Evolutionary conservation across 2,329 filamentous ascomycete species (phyloP), one percentile per base, ranked within the genome.

Genomic region (Lasiodiplodia theobromae): DNA sequence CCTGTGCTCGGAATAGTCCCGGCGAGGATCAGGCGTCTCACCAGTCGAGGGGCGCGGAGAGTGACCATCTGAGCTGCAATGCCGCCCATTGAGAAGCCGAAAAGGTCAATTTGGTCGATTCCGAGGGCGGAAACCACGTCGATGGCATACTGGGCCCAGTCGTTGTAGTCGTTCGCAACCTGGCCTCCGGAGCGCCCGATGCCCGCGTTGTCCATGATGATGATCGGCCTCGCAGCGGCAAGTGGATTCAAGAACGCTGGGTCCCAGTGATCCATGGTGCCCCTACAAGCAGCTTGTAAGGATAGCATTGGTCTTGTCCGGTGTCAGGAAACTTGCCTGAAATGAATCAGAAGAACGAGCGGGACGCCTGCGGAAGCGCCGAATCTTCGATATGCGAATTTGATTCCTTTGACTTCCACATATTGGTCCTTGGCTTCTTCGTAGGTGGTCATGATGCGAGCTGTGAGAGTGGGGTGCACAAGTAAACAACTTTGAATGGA

Each of bases 71-170:
- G 84, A 7, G 82, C 83, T 4, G 79, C 79, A 38, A 77, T 79
- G 0, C 84, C 84, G 16, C 85, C 84, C 79, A 86, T 83, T 11
- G 82, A 85, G 73, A 84, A 86, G 1, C 85, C 85, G 51, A 86
- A 68, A 8, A 86, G 70, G 68, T 86, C 84, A 57, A 81, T 76
- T 62, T 81, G 72, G 0, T 67, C 38, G n/a, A 84, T 70, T 1
- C 66, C 65, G 16, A 83, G 69, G 2, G 77, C 74, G 0, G 67
- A 28, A 12, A 79, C 68, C 38, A 82, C 69, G 14, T 66, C 67
- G 16, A 72, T 69, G 12, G 72, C 69, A 25, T 71, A 63, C 52
- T 71, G 71, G 6, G 80, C 80, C 70, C 82, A 80, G 2, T 75
- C 78, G 37, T 70, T 68, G 31, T 81, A 76, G 18, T 81, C 77